phyloP scores from a whole-genome alignment of 2,329 filamentous ascomycete species.

The Aspergillus sp. region DNA sequence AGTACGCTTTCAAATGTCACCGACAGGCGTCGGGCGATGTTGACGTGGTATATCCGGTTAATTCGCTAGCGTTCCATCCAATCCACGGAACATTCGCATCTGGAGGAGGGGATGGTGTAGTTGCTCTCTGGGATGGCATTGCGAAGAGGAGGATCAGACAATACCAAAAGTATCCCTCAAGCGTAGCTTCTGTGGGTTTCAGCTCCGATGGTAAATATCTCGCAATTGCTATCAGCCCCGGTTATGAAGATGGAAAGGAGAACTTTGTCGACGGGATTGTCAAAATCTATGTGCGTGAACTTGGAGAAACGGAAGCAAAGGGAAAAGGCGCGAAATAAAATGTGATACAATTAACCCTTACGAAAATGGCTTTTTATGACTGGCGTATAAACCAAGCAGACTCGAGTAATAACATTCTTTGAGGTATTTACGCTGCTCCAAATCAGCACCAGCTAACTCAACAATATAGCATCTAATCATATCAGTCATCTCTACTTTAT shows the following conservation, averaged over 20 bases:
- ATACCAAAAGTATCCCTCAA: constrained; percentile 80
- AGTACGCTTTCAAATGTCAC: constrained; percentile 99
- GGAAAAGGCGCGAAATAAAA: constrained; percentile 71
- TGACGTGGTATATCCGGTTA: constrained; percentile 88
- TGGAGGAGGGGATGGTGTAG: constrained; percentile 84
- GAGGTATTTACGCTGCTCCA: constrained; percentile 6
- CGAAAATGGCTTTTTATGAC: constrained; percentile 15
- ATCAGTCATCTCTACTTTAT: constrained; percentile 15
- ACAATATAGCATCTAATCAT: constrained; percentile 20
- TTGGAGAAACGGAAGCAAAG: constrained; percentile 85
- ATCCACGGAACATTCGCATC: constrained; percentile 80
- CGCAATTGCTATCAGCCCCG: constrained; percentile 78
- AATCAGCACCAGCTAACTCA: constrained; percentile 3
- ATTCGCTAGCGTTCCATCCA: constrained; percentile 85
- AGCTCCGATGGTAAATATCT: constrained; percentile 74
- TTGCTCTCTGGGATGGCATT: constrained; percentile 90
- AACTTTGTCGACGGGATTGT: constrained; percentile 70
- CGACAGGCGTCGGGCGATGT: constrained; percentile 68
- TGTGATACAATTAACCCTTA: constrained; percentile 5
- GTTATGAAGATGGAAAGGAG: constrained; percentile 84
- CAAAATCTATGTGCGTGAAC: constrained; percentile 76
- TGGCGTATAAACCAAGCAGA: constrained; percentile 5
- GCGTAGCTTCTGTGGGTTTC: constrained; percentile 75
- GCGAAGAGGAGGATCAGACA: constrained; percentile 87
- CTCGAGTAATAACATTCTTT: neutral